A percentile compares a stretch with the other conserved stretches of the same genome.
Evolutionary conservation across 1,284 basidiomycete species (phyloP).

Genomic region (Termitomyces sp.): DNA sequence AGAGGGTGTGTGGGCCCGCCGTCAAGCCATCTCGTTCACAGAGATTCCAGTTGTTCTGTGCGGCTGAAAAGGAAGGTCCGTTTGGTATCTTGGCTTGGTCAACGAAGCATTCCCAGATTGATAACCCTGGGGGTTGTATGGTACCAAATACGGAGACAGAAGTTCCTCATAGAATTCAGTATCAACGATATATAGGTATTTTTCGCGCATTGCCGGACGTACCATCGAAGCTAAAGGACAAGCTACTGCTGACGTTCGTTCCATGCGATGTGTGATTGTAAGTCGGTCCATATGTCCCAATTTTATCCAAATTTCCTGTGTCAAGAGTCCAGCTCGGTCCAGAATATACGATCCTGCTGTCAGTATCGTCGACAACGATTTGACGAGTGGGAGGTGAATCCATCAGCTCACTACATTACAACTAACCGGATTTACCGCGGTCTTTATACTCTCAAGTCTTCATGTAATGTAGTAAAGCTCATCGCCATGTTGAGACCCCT

Average conservation of each 20-base stretch:
- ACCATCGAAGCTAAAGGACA: slow-evolving; percentile 21
- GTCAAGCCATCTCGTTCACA: slow-evolving; percentile 17
- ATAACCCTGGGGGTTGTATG: slow-evolving; percentile 11
- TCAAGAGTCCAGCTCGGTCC: slow-evolving; percentile 17
- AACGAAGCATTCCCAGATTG: slow-evolving; percentile 23
- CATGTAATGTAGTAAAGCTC: neutral
- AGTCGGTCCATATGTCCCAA: slow-evolving; percentile 19
- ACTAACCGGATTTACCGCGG: neutral
- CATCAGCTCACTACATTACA: neutral
- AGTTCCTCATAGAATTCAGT: neutral
- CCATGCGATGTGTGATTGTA: slow-evolving; percentile 20
- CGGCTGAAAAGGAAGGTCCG: slow-evolving; percentile 13
- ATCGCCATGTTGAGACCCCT: neutral
- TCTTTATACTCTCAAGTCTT: neutral
- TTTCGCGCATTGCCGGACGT: neutral
- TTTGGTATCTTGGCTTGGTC: slow-evolving; percentile 18
- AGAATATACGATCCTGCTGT: slow-evolving; percentile 18
- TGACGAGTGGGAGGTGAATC: neutral
- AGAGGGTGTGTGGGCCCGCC: slow-evolving; percentile 20
- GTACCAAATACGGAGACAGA: slow-evolving; percentile 20
- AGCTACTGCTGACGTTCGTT: slow-evolving; percentile 12
- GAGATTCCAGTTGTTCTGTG: slow-evolving; percentile 23
- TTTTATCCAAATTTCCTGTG: slow-evolving; percentile 12
- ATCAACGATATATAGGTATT: neutral
- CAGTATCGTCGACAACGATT: slow-evolving; percentile 22